Conservation (phyloP, 2,329 filamentous ascomycete species). For the Fusarium subtropicale region DNA sequence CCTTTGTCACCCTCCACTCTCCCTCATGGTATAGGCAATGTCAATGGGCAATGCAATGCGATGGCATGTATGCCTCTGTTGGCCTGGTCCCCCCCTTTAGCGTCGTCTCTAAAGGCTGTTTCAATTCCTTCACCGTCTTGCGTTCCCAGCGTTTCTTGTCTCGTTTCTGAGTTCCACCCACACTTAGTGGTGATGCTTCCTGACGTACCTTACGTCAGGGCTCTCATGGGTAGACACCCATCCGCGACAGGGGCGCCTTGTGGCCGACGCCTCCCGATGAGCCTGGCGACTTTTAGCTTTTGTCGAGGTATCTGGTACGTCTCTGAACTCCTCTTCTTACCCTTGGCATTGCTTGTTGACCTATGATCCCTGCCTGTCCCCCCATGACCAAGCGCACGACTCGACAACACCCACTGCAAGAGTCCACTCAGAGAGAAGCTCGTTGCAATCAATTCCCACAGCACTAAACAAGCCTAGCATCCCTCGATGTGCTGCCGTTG, state of each 20-base stretch:
- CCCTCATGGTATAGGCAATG: slow-evolving; percentile 18
- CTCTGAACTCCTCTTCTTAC: slow-evolving; percentile 30
- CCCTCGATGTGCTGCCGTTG: slow-evolving; percentile 48
- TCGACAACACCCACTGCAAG: slow-evolving; percentile 39
- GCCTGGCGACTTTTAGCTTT: slow-evolving; percentile 41
- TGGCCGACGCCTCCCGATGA: slow-evolving; percentile 46
- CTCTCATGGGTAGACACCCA: slow-evolving; percentile 45
- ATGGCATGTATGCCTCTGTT: slow-evolving; percentile 34
- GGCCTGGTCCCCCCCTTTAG: slow-evolving; percentile 29
- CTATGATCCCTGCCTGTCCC: slow-evolving; percentile 41
- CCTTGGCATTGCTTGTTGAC: slow-evolving; percentile 47
- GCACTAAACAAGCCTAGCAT: slow-evolving; percentile 46
- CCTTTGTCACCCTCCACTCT: slow-evolving; percentile 40
- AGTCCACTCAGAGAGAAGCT: slow-evolving; percentile 36
- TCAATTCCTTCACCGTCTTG: slow-evolving; percentile 50
- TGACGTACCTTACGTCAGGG: slow-evolving; percentile 50
- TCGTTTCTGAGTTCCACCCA: slow-evolving; percentile 44
- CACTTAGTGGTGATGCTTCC: slow-evolving; percentile 39
- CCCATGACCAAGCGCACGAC: slow-evolving; percentile 45
- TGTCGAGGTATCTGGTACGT: slow-evolving; percentile 44
- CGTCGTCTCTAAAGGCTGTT: slow-evolving; percentile 42
- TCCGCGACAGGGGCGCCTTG: slow-evolving; percentile 44
- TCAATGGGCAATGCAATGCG: slow-evolving; percentile 18
- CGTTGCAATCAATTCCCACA: slow-evolving; percentile 44
- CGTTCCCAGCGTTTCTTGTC: slow-evolving; percentile 47